Evolutionary conservation across 257 asterid species (phyloP).

Genomic region (Fraxinus americana): DNA sequence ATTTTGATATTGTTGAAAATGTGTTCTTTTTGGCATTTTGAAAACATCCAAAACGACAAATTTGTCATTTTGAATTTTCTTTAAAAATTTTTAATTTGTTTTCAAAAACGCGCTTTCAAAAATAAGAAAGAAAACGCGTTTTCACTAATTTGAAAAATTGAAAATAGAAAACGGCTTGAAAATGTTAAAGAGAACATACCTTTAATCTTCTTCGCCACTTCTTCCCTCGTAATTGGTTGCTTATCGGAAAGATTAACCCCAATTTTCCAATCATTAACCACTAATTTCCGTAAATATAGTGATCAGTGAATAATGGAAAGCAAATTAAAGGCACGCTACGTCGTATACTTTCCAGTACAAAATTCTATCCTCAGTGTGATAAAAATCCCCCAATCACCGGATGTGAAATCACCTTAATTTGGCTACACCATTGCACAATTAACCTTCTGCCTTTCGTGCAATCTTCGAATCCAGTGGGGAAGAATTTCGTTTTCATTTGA

Average conservation of each 20-base stretch:
- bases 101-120: too few relatives aligned
- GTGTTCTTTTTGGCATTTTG: too few relatives aligned
- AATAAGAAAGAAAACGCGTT: too few relatives aligned
- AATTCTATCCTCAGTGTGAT: slow-evolving; percentile 85
- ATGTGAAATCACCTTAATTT: slow-evolving; percentile 61
- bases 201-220: slow-evolving; percentile 53
- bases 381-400: slow-evolving; percentile 65
- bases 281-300: slow-evolving; percentile 74
- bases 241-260: slow-evolving; percentile 61
- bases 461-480: slow-evolving; percentile 44
- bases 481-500: slow-evolving; percentile 44
- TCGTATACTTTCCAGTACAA: slow-evolving; percentile 67
- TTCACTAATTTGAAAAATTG: too few relatives aligned
- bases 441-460: slow-evolving; percentile 43
- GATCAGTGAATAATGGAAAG: slow-evolving; percentile 66
- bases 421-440: slow-evolving; percentile 68
- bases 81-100: too few relatives aligned
- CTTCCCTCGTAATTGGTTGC: slow-evolving; percentile 41
- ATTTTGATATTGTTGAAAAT: too few relatives aligned
- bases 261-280: slow-evolving; percentile 73
- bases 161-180: too few relatives aligned
- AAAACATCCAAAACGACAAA: too few relatives aligned
- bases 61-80: too few relatives aligned
- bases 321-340: slow-evolving; percentile 58
- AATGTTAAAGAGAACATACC: too few relatives aligned